These are phyloP conservation scores for Termitomyces sp. DNA, from an alignment of 768 basidiomycete genomes.

Conservation along the genomic window DNA sequence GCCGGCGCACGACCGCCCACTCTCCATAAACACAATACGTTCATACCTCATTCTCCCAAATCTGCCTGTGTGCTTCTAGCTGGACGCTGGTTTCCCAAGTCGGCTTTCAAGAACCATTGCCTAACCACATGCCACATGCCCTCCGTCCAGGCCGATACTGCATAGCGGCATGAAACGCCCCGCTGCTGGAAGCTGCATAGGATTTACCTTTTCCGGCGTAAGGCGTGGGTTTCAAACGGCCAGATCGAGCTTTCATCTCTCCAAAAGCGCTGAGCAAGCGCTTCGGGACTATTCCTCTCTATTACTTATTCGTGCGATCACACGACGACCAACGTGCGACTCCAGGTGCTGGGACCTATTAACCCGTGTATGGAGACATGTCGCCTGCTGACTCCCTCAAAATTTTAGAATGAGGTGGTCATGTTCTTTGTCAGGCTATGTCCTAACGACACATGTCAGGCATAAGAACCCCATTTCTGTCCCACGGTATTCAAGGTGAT, in stretches of 20 bases:
- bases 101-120: background rate
- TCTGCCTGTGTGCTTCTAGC: background rate
- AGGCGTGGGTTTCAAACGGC: background rate
- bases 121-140: background rate
- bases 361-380: background rate
- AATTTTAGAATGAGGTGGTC: background rate
- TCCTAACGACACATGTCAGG: background rate
- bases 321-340: background rate
- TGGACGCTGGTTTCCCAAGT: background rate
- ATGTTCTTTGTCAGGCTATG: background rate
- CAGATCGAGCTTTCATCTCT: background rate
- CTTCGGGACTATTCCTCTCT: background rate
- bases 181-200: background rate
- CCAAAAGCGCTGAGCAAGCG: background rate
- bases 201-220: background rate
- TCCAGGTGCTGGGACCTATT: background rate
- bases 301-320: background rate
- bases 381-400: background rate
- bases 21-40: background rate
- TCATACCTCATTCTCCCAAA: background rate
- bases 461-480: background rate
- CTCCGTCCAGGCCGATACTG: background rate
- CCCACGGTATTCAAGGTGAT: constrained; percentile 1
- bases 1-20: background rate
- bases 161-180: background rate